Evolutionary conservation across 23 red algal species (phyloP), one percentile per base, ranked within the genome.

Genomic region (Cyanidioschyzon merolae): DNA sequence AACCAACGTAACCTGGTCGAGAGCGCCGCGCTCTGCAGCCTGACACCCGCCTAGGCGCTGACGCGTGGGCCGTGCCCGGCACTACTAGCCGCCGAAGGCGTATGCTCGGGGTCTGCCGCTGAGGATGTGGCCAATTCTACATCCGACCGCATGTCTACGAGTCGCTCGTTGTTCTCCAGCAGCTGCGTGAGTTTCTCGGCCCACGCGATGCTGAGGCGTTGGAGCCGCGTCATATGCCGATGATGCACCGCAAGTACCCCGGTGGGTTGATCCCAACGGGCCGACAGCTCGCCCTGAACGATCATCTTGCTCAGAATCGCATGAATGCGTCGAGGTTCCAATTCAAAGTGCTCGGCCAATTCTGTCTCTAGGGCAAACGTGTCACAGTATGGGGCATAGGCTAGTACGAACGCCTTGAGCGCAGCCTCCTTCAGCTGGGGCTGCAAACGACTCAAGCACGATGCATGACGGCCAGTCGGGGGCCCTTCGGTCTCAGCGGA

Each of bases 311-410:
- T 71, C 2, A 71, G n/a, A 27, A 71, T 71, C n/a, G 63, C 63
- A 12, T 71, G 63, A 35, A 71, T 71, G 16, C 63, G 63, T 35
- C n/a, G 63, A 37, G 84, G 68, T 15, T 84, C 59, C 26, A 98
- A 57, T 68, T 90, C 94, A 86, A 91, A 98, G 12, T 80, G 79
- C 37, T 78, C 75, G 16, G 84, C 50, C 40, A 98, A 75, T 57
- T 71, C 12, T 35, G 80, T 76, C 0, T 18, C 27, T 3, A 84
- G 83, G 51, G 79, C 57, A 78, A 98, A 79, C 1, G 94, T 82
- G 29, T 98, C 89, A 54, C 86, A 91, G 75, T 86, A 90, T 0
- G 77, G 82, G 3, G 94, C 87, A 77, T 98, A 98, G 36, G 88
- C 84, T 32, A 90, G 74, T 25, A 90, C 79, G 84, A 91, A 98